These are phyloP conservation scores for Salix udensis DNA, from an alignment of 345 rosid genomes.

Conservation along the genomic window DNA sequence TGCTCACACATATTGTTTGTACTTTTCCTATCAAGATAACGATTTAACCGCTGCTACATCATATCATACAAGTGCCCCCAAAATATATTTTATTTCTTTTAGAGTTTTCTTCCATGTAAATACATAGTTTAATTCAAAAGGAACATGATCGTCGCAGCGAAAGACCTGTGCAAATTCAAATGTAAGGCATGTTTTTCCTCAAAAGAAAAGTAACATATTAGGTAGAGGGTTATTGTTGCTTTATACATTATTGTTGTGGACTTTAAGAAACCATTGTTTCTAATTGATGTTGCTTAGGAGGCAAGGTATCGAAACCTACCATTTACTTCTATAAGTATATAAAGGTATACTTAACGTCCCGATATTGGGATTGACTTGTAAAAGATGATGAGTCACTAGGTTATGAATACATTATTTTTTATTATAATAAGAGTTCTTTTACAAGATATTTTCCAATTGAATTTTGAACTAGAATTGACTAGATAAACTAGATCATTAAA, in stretches of 20 bases:
- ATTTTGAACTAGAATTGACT: too few relatives aligned
- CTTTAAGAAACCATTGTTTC: constrained; percentile 35
- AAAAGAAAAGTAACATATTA: constrained; percentile 40
- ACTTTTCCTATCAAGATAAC: constrained; percentile 16
- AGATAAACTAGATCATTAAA: too few relatives aligned
- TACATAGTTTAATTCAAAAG: constrained; percentile 12
- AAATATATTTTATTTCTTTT: not conserved
- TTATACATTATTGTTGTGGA: constrained; percentile 25
- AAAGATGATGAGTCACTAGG: too few relatives aligned
- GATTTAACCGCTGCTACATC: constrained; percentile 26
- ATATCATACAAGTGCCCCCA: not conserved
- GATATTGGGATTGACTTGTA: too few relatives aligned
- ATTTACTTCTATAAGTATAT: too few relatives aligned
- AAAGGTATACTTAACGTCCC: too few relatives aligned
- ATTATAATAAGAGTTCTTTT: too few relatives aligned
- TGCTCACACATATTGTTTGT: constrained; percentile 5
- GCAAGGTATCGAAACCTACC: constrained; percentile 27
- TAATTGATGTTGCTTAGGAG: constrained; percentile 19
- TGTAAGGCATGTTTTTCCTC: constrained; percentile 10
- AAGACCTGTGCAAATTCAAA: constrained; percentile 22
- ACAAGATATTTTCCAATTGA: too few relatives aligned
- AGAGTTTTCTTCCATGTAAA: not conserved
- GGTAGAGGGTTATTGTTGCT: constrained; percentile 59
- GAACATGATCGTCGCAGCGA: constrained; percentile 30
- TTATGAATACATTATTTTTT: too few relatives aligned